Evolutionary conservation across 306 rosid genomes (phyloP).

Genomic region (Dryas alaskensis): DNA sequence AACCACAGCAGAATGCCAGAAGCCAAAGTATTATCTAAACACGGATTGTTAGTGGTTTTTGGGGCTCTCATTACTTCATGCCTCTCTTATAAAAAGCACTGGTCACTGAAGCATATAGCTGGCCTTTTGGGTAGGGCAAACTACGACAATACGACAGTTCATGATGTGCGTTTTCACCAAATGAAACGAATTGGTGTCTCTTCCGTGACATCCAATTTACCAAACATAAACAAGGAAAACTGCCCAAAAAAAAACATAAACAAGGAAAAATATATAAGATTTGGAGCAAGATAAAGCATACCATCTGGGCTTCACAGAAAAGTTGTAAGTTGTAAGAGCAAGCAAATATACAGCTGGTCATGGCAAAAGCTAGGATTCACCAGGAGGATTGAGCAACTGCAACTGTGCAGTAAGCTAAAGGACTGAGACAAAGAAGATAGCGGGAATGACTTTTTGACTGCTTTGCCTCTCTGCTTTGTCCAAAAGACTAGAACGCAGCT

Average conservation of each 20-base stretch:
- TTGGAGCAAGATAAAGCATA: slow-evolving; percentile 11
- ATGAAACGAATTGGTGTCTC: slow-evolving; percentile 1
- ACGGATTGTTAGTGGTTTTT: slow-evolving; percentile 16
- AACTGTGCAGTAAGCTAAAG: background rate
- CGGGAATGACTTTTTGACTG: slow-evolving; percentile 9
- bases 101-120: background rate
- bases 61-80: slow-evolving; percentile 20
- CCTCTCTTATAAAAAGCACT: background rate
- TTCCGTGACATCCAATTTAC: background rate
- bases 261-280: background rate
- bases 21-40: slow-evolving; percentile 49
- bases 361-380: slow-evolving; percentile 13
- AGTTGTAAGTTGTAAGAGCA: background rate
- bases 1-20: slow-evolving; percentile 25
- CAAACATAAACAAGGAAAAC: background rate
- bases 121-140: background rate
- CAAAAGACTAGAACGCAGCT: background rate
- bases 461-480: background rate
- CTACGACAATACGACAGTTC: background rate
- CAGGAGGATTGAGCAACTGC: background rate
- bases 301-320: slow-evolving; percentile 9
- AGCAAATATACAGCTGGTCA: background rate
- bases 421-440: background rate
- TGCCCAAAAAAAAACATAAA: background rate
- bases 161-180: slow-evolving; percentile 10